phyloP scores from a whole-genome alignment of 352 stramenopile genomes.

The Phytophthora meadii region DNA sequence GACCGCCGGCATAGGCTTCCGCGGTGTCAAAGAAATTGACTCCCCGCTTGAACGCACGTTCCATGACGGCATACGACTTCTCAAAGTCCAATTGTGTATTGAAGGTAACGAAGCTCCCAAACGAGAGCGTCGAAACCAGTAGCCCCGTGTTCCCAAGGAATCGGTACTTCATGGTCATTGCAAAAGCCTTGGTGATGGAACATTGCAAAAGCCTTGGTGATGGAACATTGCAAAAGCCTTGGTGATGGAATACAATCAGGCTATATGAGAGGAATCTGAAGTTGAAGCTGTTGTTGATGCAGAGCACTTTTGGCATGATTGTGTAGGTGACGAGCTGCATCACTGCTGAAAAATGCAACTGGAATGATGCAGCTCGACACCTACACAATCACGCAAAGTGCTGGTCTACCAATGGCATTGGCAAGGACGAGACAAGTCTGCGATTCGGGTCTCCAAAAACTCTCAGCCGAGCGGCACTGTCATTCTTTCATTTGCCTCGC shows the following conservation, averaged over 20 bases:
- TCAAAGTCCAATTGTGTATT: conserved; percentile 54
- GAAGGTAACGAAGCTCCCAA: conserved; percentile 58
- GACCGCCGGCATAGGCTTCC: conserved; percentile 53
- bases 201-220: too few relatives aligned
- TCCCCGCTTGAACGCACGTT: conserved; percentile 54
- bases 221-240: too few relatives aligned
- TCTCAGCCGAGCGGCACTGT: neutral
- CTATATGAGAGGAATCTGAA: too few relatives aligned
- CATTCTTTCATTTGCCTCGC: conserved; percentile 22
- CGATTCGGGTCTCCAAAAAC: neutral
- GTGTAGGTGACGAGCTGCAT: conserved; percentile 2
- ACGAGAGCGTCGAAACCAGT: conserved; percentile 56
- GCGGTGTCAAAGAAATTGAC: conserved; percentile 79
- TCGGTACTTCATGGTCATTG: conserved; percentile 51
- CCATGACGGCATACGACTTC: conserved; percentile 60
- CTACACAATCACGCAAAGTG: too few relatives aligned
- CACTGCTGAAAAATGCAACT: neutral
- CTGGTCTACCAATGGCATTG: too few relatives aligned
- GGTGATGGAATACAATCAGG: too few relatives aligned
- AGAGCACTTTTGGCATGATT: neutral
- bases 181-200: too few relatives aligned
- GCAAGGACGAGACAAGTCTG: neutral
- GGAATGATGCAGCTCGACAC: neutral
- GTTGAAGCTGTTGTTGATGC: conserved; percentile 13
- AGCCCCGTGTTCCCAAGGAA: conserved; percentile 56